Evolutionary conservation across 1,284 basidiomycete species (phyloP).

Genomic region (Leccinum pallidistipes): DNA sequence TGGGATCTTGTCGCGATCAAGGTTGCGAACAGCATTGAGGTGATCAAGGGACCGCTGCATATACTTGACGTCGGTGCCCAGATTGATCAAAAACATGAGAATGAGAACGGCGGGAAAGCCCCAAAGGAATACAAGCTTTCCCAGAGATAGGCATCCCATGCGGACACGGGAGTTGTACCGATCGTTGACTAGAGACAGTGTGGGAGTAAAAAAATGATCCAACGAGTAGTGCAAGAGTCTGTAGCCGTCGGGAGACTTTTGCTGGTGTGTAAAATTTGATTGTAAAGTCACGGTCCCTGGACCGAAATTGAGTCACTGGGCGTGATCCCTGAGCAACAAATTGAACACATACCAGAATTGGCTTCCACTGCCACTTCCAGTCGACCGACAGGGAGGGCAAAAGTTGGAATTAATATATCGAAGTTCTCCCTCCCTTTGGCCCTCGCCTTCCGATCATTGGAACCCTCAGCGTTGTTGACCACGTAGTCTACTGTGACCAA

Average conservation of each 20-base stretch:
- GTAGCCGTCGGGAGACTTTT: slow-evolving; percentile 27
- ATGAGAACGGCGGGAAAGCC: slow-evolving; percentile 30
- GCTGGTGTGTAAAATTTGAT: slow-evolving; percentile 32
- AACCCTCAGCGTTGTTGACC: slow-evolving; percentile 37
- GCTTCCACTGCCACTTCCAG: slow-evolving; percentile 60
- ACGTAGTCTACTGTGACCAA: slow-evolving; percentile 64
- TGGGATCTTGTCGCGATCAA: slow-evolving; percentile 22
- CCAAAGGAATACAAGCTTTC: slow-evolving; percentile 35
- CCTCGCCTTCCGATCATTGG: slow-evolving; percentile 34
- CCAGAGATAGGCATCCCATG: slow-evolving; percentile 27
- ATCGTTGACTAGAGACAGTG: slow-evolving; percentile 41
- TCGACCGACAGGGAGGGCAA: slow-evolving; percentile 61
- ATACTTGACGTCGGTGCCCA: slow-evolving; percentile 39
- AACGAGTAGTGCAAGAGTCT: slow-evolving; percentile 55
- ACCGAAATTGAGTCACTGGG: slow-evolving; percentile 6
- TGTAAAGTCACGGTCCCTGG: slow-evolving; percentile 20
- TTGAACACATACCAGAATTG: slow-evolving; percentile 43
- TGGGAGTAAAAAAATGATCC: slow-evolving; percentile 56
- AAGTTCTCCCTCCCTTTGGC: slow-evolving; percentile 36
- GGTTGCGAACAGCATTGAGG: slow-evolving; percentile 23
- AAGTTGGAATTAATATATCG: slow-evolving; percentile 63
- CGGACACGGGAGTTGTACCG: slow-evolving; percentile 18
- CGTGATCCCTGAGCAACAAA: background rate
- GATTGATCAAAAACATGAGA: slow-evolving; percentile 36
- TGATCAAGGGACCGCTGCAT: slow-evolving; percentile 39